Percentiles rank a stretch among this genome's conserved stretches.
Evolutionary conservation across 495 filamentous ascomycete species (phyloP).

Genomic region (Cercophora samala): DNA sequence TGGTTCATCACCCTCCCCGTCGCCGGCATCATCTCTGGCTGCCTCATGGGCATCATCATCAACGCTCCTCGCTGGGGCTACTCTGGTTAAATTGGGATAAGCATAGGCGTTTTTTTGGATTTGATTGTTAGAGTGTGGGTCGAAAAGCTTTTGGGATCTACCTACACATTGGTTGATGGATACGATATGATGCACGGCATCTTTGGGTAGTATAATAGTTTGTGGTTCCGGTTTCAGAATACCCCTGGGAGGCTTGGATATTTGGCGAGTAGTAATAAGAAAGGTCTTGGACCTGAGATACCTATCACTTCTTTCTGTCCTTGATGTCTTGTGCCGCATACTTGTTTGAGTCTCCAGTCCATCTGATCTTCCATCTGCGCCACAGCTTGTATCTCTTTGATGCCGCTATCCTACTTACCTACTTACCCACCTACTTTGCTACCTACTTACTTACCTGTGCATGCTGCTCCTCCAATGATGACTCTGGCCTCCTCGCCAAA

Average conservation of each 20-base stretch:
- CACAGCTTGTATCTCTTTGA: no score
- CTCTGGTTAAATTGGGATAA: conserved; percentile 5
- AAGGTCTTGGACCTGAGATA: background rate
- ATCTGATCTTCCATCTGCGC: no score
- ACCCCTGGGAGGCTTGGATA: background rate
- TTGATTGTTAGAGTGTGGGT: background rate
- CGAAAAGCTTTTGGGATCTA: background rate
- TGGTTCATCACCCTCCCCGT: conserved; percentile 60
- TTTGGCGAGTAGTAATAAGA: background rate
- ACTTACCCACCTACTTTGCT: no score
- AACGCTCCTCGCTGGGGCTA: conserved; percentile 49
- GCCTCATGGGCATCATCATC: conserved; percentile 56
- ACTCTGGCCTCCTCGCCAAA: no score
- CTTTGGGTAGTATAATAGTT: background rate
- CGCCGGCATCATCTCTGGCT: conserved; percentile 55
- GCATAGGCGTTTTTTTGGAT: conserved; percentile 1
- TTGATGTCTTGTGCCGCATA: no score
- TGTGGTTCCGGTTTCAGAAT: background rate
- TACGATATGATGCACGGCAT: background rate
- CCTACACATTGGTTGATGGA: background rate
- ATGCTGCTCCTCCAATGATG: no score
- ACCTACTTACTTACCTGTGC: no score
- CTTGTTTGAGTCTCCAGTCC: no score
- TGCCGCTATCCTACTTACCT: no score
- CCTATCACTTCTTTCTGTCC: background rate